These are phyloP conservation scores for Tetrapisispora pingtungensis DNA, from an alignment of 805 yeast genomes.

Conservation along the genomic window DNA sequence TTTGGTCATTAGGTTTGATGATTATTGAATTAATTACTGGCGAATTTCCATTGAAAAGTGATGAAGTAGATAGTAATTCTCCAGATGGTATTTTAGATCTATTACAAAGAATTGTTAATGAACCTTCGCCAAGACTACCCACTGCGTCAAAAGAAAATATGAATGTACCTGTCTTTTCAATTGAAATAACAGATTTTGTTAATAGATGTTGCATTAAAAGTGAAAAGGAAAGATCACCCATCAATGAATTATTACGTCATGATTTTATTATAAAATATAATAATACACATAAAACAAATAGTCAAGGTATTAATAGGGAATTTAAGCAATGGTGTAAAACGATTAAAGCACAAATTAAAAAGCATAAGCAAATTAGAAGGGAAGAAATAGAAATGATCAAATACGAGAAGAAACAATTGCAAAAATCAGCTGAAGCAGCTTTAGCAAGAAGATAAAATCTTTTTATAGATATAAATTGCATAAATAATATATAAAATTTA, in stretches of 20 bases:
- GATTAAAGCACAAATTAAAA: slow-evolving; percentile 23
- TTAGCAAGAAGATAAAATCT: background rate
- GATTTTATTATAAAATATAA: slow-evolving; percentile 29
- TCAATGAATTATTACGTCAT: slow-evolving; percentile 51
- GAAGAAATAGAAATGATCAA: slow-evolving; percentile 23
- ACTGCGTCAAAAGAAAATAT: slow-evolving; percentile 18
- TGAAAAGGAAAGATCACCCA: slow-evolving; percentile 56
- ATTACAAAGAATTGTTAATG: slow-evolving; percentile 87
- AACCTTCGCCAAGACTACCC: slow-evolving; percentile 71
- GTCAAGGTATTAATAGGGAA: slow-evolving; percentile 22
- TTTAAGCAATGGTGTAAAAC: slow-evolving; percentile 36
- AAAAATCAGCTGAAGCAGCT: slow-evolving; percentile 1
- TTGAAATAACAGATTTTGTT: slow-evolving; percentile 55
- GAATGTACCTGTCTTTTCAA: slow-evolving; percentile 19
- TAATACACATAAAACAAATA: slow-evolving; percentile 10
- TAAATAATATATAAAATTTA: background rate
- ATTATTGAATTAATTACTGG: slow-evolving; percentile 84
- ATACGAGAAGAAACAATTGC: slow-evolving; percentile 2
- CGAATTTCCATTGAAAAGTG: slow-evolving; percentile 49
- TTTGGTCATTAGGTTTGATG: slow-evolving; percentile 93
- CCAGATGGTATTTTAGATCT: slow-evolving; percentile 88
- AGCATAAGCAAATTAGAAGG: slow-evolving; percentile 24
- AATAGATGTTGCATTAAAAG: slow-evolving; percentile 66
- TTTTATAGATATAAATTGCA: background rate
- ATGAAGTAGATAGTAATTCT: slow-evolving; percentile 42